phyloP scores from a whole-genome alignment of 2,329 filamentous ascomycete genomes.

The Rasamsonia emersonii region DNA sequence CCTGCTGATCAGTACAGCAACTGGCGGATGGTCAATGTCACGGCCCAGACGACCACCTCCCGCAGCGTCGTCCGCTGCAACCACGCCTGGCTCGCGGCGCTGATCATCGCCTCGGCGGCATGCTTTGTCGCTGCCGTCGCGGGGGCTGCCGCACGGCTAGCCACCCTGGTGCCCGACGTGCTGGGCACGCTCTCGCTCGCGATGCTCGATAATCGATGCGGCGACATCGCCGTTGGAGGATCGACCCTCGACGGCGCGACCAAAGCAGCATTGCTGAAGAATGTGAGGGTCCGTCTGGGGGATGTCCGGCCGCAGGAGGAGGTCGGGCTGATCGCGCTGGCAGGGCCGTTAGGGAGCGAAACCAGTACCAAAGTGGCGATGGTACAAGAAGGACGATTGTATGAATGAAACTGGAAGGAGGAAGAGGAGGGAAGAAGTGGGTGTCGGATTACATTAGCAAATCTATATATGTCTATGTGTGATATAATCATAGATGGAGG shows the following conservation, averaged over 20 bases:
- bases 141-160: not conserved
- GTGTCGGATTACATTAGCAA: no score
- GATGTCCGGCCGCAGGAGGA: conserved; percentile 3
- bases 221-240: not conserved
- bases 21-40: not conserved
- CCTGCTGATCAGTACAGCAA: not conserved
- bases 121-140: not conserved
- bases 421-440: no score
- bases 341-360: no score
- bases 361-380: no score
- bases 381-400: no score
- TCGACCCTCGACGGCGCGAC: not conserved
- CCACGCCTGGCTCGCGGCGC: not conserved
- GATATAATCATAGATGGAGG: no score
- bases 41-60: not conserved
- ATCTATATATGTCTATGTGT: no score
- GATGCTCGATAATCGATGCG: not conserved
- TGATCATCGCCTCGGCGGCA: not conserved
- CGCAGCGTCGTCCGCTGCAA: not conserved
- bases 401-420: no score
- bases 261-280: not conserved
- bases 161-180: conserved; percentile 1
- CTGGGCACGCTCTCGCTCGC: conserved; percentile 1
- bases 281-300: conserved; percentile 1
- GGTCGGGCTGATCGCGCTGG: conserved; percentile 3